Evolutionary conservation across 202 grass and related monocot species (phyloP).

Genomic region (Saccharum hybrid): DNA sequence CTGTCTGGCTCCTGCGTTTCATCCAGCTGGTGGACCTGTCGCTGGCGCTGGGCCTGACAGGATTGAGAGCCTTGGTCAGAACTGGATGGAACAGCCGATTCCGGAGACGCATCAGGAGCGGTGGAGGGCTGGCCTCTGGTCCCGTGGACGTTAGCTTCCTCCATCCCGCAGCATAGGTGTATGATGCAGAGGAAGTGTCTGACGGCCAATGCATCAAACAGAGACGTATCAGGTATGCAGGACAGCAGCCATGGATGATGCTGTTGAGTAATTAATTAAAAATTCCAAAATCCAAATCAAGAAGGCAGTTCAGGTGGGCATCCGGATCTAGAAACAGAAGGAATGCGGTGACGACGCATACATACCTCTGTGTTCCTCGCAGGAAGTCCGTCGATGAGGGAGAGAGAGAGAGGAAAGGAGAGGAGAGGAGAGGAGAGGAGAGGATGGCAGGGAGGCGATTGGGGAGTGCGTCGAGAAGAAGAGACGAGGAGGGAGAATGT

Average conservation of each 20-base stretch:
- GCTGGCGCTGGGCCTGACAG: not conserved
- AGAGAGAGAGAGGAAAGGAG: no score
- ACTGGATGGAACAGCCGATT: no score
- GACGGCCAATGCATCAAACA: not conserved
- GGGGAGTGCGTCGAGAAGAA: not conserved
- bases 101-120: not conserved
- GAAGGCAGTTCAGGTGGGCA: no score
- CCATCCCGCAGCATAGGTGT: conserved; percentile 56
- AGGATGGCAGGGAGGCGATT: not conserved
- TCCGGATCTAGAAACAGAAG: no score
- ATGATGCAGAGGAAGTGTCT: conserved; percentile 32
- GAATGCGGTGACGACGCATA: no score
- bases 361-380: conserved; percentile 30
- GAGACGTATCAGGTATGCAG: not conserved
- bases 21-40: not conserved
- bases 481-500: conserved; percentile 22
- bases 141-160: conserved; percentile 35
- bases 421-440: no score
- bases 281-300: no score
- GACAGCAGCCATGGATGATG: not conserved
- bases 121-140: not conserved
- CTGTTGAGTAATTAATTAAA: not conserved
- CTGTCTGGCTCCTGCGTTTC: not conserved
- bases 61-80: not conserved
- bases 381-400: no score